Percentiles rank a stretch among this genome's conserved stretches.
Evolutionary conservation across 164 flowering plant species (phyloP).

Genomic region (Vitis cinerea): DNA sequence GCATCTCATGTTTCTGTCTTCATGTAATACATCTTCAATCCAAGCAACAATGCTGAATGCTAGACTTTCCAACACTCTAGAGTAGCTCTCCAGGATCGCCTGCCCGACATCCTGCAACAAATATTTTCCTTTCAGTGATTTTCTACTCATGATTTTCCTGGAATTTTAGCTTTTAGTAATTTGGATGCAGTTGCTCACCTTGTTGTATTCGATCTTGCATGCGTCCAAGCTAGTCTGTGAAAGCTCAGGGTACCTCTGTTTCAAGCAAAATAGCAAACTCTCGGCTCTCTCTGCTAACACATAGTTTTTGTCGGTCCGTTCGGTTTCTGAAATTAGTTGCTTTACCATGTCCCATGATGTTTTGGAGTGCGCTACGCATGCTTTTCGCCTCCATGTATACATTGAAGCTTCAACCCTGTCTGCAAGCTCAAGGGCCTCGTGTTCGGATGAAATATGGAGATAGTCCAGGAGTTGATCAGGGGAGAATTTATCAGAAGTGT

Average conservation of each 20-base stretch:
- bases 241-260: constrained; percentile 82
- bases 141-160: neutral
- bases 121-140: neutral
- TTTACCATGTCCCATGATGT: constrained; percentile 84
- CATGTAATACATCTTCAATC: constrained; percentile 83
- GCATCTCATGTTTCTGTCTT: constrained; percentile 44
- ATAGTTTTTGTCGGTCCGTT: constrained; percentile 60
- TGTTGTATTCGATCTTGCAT: constrained; percentile 86
- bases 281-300: constrained; percentile 79
- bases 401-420: constrained; percentile 87
- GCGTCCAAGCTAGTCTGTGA: constrained; percentile 90
- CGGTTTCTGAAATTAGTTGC: constrained; percentile 73
- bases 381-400: constrained; percentile 93
- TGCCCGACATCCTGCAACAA: constrained; percentile 89
- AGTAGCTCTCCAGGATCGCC: constrained; percentile 89
- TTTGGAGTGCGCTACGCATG: constrained; percentile 58
- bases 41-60: constrained; percentile 92
- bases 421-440: constrained; percentile 90
- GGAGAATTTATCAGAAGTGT: constrained; percentile 52
- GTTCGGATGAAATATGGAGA: constrained; percentile 74
- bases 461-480: constrained; percentile 72
- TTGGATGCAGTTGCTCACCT: neutral
- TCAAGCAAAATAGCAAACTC: constrained; percentile 64
- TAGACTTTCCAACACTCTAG: constrained; percentile 91
- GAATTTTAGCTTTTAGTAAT: neutral